phyloP scores from a whole-genome alignment of 1,284 basidiomycete genomes.

The Ganoderma sinense region DNA sequence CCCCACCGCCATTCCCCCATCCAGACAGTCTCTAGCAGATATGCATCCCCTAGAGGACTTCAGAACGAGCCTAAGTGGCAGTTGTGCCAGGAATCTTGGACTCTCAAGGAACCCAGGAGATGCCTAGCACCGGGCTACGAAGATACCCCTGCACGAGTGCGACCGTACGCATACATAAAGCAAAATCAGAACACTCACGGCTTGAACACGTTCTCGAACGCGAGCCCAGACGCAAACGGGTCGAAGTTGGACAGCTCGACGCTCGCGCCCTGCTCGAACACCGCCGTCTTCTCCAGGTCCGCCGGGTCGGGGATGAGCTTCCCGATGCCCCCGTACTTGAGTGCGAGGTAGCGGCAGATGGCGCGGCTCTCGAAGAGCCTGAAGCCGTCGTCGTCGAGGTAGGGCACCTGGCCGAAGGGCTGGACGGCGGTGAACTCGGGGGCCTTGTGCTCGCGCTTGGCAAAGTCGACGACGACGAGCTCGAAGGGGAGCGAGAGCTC shows the following conservation, averaged over 20 bases:
- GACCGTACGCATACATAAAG: no score
- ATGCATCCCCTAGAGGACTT: no score
- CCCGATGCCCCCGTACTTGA: constrained; percentile 50
- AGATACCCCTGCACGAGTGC: no score
- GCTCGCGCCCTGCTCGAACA: constrained; percentile 65
- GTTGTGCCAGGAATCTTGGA: no score
- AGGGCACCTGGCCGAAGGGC: constrained; percentile 75
- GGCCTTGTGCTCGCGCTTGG: constrained; percentile 55
- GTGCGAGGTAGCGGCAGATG: constrained; percentile 56
- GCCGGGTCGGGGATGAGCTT: constrained; percentile 42
- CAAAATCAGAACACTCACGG: constrained; percentile 38
- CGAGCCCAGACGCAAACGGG: constrained; percentile 46
- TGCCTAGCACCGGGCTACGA: no score
- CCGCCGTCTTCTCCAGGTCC: constrained; percentile 46
- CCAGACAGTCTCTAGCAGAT: no score
- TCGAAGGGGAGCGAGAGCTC: constrained; percentile 63
- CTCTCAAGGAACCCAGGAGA: no score
- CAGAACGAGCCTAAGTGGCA: no score
- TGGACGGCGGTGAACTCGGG: constrained; percentile 54
- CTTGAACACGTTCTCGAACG: constrained; percentile 56
- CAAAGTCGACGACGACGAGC: constrained; percentile 50
- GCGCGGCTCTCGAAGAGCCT: constrained; percentile 60
- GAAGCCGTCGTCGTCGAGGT: constrained; percentile 60
- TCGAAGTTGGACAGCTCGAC: constrained; percentile 64
- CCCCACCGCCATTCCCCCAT: no score